phyloP scores from a whole-genome alignment of 495 filamentous ascomycete species.

The Clohesyomyces aquaticus region DNA sequence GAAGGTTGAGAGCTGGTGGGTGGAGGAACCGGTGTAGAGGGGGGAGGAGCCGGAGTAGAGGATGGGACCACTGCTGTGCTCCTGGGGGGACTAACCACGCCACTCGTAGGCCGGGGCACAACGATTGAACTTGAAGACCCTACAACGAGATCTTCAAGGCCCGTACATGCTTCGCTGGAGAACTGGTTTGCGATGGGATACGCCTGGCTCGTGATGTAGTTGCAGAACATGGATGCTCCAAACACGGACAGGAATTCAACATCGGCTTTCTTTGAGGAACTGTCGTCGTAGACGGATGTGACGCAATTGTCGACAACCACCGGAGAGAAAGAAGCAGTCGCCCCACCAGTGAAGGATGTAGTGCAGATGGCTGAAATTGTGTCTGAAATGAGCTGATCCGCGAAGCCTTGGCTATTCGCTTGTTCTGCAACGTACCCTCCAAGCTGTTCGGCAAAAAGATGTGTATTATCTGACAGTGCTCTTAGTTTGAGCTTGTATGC shows the following conservation, averaged over 20 bases:
- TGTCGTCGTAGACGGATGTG: neutral
- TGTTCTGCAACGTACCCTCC: neutral
- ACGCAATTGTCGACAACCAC: neutral
- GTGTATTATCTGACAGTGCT: neutral
- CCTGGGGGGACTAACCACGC: neutral
- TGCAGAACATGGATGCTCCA: neutral
- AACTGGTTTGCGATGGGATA: neutral
- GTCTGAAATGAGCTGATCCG: neutral
- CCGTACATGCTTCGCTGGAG: neutral
- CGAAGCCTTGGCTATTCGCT: neutral
- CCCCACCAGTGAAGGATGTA: neutral
- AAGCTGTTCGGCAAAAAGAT: neutral
- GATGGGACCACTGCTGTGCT: neutral
- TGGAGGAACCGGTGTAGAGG: neutral
- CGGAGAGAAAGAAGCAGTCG: neutral
- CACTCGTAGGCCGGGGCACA: neutral
- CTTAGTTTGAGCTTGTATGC: neutral
- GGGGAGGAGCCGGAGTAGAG: neutral
- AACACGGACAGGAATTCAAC: neutral
- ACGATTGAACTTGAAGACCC: neutral
- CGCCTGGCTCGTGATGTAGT: neutral
- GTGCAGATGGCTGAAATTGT: neutral
- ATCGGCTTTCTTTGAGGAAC: neutral
- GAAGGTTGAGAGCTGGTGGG: neutral
- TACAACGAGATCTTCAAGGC: neutral